Percentiles rank a stretch among this genome's conserved stretches.
phyloP scores from a whole-genome alignment of 768 basidiomycete species.

The Naganishia kalamii region DNA sequence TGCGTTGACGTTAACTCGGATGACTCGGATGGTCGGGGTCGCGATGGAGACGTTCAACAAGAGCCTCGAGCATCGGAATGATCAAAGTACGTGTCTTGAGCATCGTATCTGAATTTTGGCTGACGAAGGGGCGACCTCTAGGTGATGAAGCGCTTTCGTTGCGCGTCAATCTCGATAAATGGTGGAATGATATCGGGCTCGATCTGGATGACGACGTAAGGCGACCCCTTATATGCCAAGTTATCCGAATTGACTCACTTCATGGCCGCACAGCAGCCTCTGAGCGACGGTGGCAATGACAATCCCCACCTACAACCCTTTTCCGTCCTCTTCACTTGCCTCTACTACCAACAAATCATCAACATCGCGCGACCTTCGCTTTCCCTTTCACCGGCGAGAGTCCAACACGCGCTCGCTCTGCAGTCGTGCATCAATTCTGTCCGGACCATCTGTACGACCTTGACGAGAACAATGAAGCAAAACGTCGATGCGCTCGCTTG shows the following conservation, averaged over 20 bases:
- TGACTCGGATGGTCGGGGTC: constrained; percentile 25
- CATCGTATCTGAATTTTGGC: background rate
- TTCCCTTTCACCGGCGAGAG: constrained; percentile 21
- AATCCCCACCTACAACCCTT: constrained; percentile 10
- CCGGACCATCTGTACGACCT: constrained; percentile 22
- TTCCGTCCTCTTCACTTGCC: constrained; percentile 27
- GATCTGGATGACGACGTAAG: constrained; percentile 16
- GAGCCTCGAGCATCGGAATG: constrained; percentile 7
- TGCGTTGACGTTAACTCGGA: constrained; percentile 6
- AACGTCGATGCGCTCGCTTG: constrained; percentile 11
- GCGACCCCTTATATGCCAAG: background rate
- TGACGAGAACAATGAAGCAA: background rate
- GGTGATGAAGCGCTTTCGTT: constrained; percentile 22
- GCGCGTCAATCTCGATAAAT: constrained; percentile 23
- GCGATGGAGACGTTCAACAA: constrained; percentile 33
- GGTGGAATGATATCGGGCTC: constrained; percentile 31
- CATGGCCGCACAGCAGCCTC: background rate
- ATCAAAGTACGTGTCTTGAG: background rate
- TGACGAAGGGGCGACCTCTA: background rate
- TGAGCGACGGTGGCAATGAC: constrained; percentile 1
- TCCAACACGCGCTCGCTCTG: constrained; percentile 26
- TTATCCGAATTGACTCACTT: background rate
- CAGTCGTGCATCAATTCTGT: constrained; percentile 27
- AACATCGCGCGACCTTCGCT: constrained; percentile 24
- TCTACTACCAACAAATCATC: constrained; percentile 30